Conservation (phyloP, 2,329 filamentous ascomycete genomes). For the Fusarium goolgardi region DNA sequence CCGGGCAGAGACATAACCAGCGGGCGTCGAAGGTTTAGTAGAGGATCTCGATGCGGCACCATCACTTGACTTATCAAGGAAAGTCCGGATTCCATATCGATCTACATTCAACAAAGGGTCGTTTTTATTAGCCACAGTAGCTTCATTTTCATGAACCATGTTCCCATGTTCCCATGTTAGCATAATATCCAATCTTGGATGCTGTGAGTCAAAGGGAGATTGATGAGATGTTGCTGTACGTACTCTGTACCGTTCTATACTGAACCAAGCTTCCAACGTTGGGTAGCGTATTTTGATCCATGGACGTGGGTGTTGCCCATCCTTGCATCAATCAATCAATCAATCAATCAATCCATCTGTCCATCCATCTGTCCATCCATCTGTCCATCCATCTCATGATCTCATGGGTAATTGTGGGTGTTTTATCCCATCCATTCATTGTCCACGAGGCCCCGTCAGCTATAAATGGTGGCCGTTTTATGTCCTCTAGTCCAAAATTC, state of each 20-base stretch:
- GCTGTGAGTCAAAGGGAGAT: background rate
- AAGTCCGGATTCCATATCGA: constrained; percentile 32
- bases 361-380: background rate
- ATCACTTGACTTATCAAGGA: constrained; percentile 29
- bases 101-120: constrained; percentile 17
- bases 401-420: constrained; percentile 13
- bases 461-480: constrained; percentile 27
- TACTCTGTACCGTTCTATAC: background rate
- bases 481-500: constrained; percentile 8
- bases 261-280: background rate
- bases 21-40: constrained; percentile 38
- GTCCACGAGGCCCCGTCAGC: background rate
- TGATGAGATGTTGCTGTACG: background rate
- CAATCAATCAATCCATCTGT: background rate
- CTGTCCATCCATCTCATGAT: background rate
- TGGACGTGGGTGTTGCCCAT: background rate
- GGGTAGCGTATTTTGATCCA: background rate
- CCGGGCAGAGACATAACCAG: constrained; percentile 21
- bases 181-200: background rate
- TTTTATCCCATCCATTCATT: background rate
- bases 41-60: constrained; percentile 42
- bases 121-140: constrained; percentile 6
- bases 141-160: background rate
- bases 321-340: background rate
- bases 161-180: background rate